These are phyloP conservation scores for Scleroderma bovista DNA, from an alignment of 768 basidiomycete genomes.

Conservation along the genomic window DNA sequence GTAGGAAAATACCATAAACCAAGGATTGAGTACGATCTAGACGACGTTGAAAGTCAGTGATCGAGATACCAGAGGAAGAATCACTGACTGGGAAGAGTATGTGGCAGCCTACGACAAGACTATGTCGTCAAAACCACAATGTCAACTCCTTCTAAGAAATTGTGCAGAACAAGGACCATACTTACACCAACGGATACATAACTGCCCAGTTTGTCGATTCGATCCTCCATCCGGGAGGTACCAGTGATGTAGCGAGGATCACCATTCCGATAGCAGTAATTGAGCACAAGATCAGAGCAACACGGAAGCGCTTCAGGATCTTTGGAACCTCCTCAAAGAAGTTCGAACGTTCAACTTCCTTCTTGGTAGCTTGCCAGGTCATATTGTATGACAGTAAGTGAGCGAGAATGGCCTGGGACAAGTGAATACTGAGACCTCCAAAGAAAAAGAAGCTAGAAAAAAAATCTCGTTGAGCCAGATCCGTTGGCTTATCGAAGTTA, in stretches of 20 bases:
- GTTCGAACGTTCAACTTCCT: conserved; percentile 84
- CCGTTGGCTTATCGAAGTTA: background rate
- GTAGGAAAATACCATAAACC: conserved; percentile 81
- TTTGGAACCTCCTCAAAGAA: conserved; percentile 87
- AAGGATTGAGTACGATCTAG: conserved; percentile 80
- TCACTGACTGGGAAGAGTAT: conserved; percentile 67
- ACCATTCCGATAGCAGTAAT: conserved; percentile 51
- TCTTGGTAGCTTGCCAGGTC: conserved; percentile 57
- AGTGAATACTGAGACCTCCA: conserved; percentile 49
- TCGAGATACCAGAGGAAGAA: conserved; percentile 1
- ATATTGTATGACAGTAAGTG: conserved; percentile 57
- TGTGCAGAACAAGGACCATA: conserved; percentile 7
- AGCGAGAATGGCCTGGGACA: conserved; percentile 46
- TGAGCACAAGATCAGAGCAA: conserved; percentile 44
- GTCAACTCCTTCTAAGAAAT: conserved; percentile 2
- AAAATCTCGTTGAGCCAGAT: background rate
- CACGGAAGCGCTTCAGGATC: conserved; percentile 48
- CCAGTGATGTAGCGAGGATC: conserved; percentile 44
- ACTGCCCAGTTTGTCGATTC: conserved; percentile 59
- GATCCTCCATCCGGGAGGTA: conserved; percentile 67
- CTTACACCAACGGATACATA: conserved; percentile 69
- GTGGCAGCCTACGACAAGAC: conserved; percentile 59
- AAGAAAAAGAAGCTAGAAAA: conserved; percentile 43
- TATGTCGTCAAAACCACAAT: conserved; percentile 17
- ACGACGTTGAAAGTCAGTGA: conserved; percentile 10